Evolutionary conservation across 176 grass and related monocot genomes (phyloP).

Genomic region (Rhynchospora breviuscula): DNA sequence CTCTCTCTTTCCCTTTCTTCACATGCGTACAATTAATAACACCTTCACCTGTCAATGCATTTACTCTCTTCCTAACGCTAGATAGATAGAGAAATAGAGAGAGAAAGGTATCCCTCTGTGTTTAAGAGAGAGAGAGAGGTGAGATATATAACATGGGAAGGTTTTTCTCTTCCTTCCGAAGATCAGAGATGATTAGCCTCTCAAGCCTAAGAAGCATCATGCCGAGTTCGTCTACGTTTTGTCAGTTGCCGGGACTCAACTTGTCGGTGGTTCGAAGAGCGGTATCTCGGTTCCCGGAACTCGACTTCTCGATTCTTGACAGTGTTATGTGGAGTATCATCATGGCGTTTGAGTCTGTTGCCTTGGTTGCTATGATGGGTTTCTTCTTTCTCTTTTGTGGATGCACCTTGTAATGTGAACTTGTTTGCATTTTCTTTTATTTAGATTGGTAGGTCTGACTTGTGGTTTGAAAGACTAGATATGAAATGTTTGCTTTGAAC

Average conservation of each 20-base stretch:
- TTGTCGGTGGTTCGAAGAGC: constrained; percentile 9
- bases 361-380: constrained; percentile 60
- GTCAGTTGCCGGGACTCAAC: constrained; percentile 4
- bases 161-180: constrained; percentile 48
- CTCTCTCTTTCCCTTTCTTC: background rate
- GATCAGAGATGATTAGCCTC: constrained; percentile 44
- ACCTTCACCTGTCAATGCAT: background rate
- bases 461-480: background rate
- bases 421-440: background rate
- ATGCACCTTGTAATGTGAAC: constrained; percentile 41
- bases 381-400: constrained; percentile 90
- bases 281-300: constrained; percentile 40
- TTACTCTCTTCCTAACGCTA: background rate
- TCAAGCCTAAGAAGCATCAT: constrained; percentile 39
- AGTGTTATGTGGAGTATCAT: constrained; percentile 59
- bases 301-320: constrained; percentile 42
- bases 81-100: background rate
- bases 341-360: constrained; percentile 65
- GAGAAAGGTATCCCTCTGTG: background rate
- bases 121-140: background rate
- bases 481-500: background rate
- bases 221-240: constrained; percentile 18
- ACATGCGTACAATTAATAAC: background rate
- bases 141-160: constrained; percentile 26
- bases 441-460: background rate